Base-by-base conservation (phyloP, 2,329 filamentous ascomycete genomes). In the Hirsutella minnesotensis region DNA sequence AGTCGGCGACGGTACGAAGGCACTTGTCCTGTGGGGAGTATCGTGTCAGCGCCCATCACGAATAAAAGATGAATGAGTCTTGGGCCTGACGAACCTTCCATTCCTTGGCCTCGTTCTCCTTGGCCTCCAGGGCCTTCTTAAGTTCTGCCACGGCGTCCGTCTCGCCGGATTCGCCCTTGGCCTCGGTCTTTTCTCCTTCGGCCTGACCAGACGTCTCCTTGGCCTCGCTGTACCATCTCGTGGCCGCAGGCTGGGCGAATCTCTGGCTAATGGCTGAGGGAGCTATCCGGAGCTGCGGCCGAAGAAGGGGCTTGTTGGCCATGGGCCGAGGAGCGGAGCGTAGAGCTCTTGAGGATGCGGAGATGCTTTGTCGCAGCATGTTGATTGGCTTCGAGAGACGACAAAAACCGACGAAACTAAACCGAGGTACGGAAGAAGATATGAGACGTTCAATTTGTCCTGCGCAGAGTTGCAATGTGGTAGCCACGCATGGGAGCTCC, bases 1-100 rank as follows among this genome's bases (percentile, higher is more conserved):
- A 96, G 57, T 98, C 92, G 67, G 92, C 92, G 50, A 96, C 81
- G 43, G 85, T 84, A 61, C 92, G 90, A 49, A 95, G 77, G 66
- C 88, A 94, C 71, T 88, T 92, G 68, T 96, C 92, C 92, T 96
- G 46, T 43, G 38, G 20, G 15, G 7, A 27, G 7, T 27, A 27
- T 12, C 24, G 12, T 27, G 12, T 27, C 24, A 27, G 24, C 24
- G 7, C 24, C 7, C 12, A 12, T n/a, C 16, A 9, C 10, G n/a
- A 13, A 2, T n/a, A 4, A 10, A 38, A 24, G 19, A 4, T 10
- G 5, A 7, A 36, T 20, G 34, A 9, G 16, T 18, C 34, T 12
- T 19, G 34, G 16, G 16, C 16, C 9, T 10, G 34, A 36, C 34
- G 38, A 54, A 95, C 90, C 81, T 95, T 96, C 65, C 94, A 75